Evolutionary conservation across 164 flowering plant species (phyloP), one percentile per base, ranked within the genome.

Genomic region (Stephania yunnanensis): DNA sequence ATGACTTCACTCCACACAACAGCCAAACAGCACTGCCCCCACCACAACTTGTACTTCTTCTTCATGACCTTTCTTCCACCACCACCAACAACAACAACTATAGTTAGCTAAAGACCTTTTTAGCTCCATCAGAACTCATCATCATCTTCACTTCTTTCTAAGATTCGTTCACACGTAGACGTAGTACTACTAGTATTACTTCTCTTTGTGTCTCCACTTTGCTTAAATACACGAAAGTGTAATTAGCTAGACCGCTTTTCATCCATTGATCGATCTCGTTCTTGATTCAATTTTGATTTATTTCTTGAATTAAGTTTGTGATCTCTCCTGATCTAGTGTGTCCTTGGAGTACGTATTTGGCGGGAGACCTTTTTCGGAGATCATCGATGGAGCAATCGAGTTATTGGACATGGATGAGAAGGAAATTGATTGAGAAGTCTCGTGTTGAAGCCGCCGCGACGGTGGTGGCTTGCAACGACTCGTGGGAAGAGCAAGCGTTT

Each of bases 401-500:
- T 64, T 87, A 81, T 64, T 89, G 87, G 92, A 87, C 85, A 86
- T 87, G 88, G 93, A 80, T 82, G n/a, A 88, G 81, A 78, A 79
- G 83, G 22, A 86, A 83, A 70, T 75, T 77, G 29, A 71, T 71
- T 69, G 74, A 77, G 73, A 79, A 72, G 66, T 76, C 87, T 73
- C 79, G 79, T 70, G 73, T 76, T 69, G 77, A 72, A 46, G 75
- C 77, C 2, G 12, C 83, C 10, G 75, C 55, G 7, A 64, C 78
- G 3, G 46, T 80, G 25, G 25, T 25, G 25, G 25, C 0, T 25
- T 25, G 25, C 25, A 70, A 80, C 25, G 89, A 85, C 70, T 91
- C 95, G 0, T 92, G 98, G 98, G 98, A 94, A 84, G 98, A 94
- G 53, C 91, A 85, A 79, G 98, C 97, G 58, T 94, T 94, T 80